Conservation (phyloP, 352 stramenopile genomes). For the Globisporangium parvum region DNA sequence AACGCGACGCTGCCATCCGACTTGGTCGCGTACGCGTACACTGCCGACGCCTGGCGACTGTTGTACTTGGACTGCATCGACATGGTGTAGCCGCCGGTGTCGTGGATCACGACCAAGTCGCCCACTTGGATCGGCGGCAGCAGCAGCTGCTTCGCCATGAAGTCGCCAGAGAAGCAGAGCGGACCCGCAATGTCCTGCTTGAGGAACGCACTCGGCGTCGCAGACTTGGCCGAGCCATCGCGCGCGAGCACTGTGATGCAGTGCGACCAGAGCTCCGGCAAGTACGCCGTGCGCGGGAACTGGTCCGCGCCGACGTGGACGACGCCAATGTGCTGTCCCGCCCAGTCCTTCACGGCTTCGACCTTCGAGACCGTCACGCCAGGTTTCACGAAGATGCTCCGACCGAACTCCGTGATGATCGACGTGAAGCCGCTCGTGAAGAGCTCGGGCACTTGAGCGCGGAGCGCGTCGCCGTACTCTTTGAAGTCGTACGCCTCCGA, state of each 20-base stretch:
- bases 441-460: conserved; percentile 65
- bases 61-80: conserved; percentile 89
- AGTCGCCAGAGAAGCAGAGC: conserved; percentile 91
- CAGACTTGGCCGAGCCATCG: conserved; percentile 38
- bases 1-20: conserved; percentile 30
- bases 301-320: conserved; percentile 89
- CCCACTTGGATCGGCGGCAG: conserved; percentile 67
- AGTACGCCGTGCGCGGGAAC: conserved; percentile 86
- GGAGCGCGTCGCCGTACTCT: conserved; percentile 70
- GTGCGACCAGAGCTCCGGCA: conserved; percentile 80
- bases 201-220: conserved; percentile 26
- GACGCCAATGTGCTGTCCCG: conserved; percentile 70
- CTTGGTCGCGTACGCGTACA: conserved; percentile 50
- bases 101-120: conserved; percentile 81
- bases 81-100: conserved; percentile 86
- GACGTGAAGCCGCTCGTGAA: conserved; percentile 70
- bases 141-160: conserved; percentile 73
- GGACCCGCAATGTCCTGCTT: conserved; percentile 86
- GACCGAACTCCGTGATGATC: conserved; percentile 92
- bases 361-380: conserved; percentile 84
- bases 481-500: conserved; percentile 71
- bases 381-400: conserved; percentile 82
- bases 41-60: conserved; percentile 61
- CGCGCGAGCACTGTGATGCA: conserved; percentile 63
- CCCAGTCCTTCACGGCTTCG: conserved; percentile 86